These are phyloP conservation scores for Scutellospora calospora DNA, from an alignment of 371 early-diverging fungal species.

Conservation along the genomic window DNA sequence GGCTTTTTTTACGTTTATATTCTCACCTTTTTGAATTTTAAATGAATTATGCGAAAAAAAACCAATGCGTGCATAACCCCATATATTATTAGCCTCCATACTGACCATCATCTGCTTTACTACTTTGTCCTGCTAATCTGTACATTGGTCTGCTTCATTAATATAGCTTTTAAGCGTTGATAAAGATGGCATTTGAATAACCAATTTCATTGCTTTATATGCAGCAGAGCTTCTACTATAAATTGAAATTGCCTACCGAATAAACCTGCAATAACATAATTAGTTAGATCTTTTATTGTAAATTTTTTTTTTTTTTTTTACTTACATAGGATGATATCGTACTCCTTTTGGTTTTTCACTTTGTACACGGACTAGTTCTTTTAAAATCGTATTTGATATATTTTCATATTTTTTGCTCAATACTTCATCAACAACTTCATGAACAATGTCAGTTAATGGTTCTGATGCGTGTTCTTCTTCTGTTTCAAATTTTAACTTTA, in stretches of 20 bases:
- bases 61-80: neutral
- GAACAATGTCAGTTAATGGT: too few species aligned
- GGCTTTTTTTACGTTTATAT: neutral
- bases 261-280: neutral
- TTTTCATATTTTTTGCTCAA: too few species aligned
- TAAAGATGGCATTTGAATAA: neutral
- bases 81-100: neutral
- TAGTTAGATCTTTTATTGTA: neutral
- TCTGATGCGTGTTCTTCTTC: too few species aligned
- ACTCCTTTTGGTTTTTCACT: too few species aligned
- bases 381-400: too few species aligned
- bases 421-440: too few species aligned
- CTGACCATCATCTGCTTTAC: neutral
- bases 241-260: slow-evolving; percentile 18
- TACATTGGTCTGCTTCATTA: neutral
- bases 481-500: too few species aligned
- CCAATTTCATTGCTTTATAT: neutral
- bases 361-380: too few species aligned
- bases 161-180: neutral
- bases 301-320: too few species aligned
- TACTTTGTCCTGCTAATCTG: neutral
- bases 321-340: too few species aligned
- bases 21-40: slow-evolving; percentile 15
- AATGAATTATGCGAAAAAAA: slow-evolving; percentile 8
- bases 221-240: neutral